Evolutionary conservation across 2,329 filamentous ascomycete species (phyloP).

Genomic region (Metarhizium humberi): DNA sequence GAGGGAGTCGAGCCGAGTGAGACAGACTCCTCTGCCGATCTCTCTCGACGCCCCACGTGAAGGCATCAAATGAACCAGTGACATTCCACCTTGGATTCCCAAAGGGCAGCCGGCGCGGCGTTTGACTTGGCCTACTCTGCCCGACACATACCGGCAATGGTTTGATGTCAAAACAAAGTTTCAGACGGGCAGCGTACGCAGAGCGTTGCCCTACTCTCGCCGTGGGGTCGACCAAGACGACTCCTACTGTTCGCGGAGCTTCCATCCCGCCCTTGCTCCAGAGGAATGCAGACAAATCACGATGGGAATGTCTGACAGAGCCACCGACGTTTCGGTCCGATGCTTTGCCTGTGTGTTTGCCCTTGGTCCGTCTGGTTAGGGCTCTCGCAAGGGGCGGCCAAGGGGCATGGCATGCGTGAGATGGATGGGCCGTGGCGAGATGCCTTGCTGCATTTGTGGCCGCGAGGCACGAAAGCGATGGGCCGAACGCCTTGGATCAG

Average conservation of each 20-base stretch:
- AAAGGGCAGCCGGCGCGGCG: too few relatives aligned
- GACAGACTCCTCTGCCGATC: neutral
- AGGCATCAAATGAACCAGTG: neutral
- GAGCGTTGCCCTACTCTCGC: neutral
- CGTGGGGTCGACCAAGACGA: too few relatives aligned
- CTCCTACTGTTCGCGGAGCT: neutral
- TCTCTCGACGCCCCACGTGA: neutral
- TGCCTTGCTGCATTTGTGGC: too few relatives aligned
- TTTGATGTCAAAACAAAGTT: neutral
- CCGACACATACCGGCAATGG: neutral
- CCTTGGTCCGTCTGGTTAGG: too few relatives aligned
- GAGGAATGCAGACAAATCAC: neutral
- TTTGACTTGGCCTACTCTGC: neutral
- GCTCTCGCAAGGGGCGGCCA: too few relatives aligned
- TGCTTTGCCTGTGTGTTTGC: neutral
- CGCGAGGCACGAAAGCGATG: neutral
- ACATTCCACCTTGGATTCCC: neutral
- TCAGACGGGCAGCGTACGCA: too few relatives aligned
- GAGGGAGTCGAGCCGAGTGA: neutral
- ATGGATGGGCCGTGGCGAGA: too few relatives aligned
- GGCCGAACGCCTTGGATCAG: neutral
- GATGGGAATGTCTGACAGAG: neutral
- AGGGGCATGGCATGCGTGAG: too few relatives aligned
- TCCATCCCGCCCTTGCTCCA: neutral
- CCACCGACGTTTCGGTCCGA: neutral